Conservation (phyloP, 495 filamentous ascomycete genomes). For the Hypoxylon intermedium region DNA sequence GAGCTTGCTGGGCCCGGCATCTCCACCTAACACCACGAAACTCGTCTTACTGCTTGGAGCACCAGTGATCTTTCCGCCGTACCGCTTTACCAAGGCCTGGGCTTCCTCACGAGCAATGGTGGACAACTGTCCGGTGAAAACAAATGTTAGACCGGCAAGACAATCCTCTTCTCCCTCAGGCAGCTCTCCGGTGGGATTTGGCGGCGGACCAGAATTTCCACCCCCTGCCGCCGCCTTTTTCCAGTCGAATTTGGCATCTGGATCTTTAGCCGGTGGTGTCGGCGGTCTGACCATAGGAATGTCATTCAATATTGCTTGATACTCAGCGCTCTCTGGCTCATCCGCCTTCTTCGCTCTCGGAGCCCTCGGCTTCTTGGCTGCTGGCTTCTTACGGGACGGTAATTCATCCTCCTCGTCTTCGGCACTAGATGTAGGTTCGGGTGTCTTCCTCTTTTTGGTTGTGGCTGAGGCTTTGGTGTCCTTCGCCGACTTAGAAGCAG, state of each 20-base stretch:
- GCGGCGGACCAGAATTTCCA: constrained; percentile 65
- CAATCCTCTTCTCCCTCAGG: constrained; percentile 89
- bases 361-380: constrained; percentile 66
- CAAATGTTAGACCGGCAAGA: constrained; percentile 89
- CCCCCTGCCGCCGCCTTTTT: constrained; percentile 58
- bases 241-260: constrained; percentile 76
- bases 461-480: constrained; percentile 48
- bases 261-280: constrained; percentile 72
- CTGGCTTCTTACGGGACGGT: constrained; percentile 60
- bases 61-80: constrained; percentile 89
- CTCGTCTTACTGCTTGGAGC: constrained; percentile 90
- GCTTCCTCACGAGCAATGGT: constrained; percentile 84
- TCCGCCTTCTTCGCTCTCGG: constrained; percentile 66
- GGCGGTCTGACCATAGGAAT: constrained; percentile 83
- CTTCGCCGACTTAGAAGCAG: constrained; percentile 46
- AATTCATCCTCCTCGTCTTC: constrained; percentile 56
- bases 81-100: constrained; percentile 84
- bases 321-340: constrained; percentile 64
- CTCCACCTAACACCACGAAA: constrained; percentile 88
- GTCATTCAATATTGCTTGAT: constrained; percentile 85
- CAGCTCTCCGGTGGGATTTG: constrained; percentile 66
- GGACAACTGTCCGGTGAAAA: constrained; percentile 91
- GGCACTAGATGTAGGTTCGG: constrained; percentile 52
- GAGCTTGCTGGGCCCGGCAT: constrained; percentile 95
- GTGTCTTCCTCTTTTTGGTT: constrained; percentile 56